phyloP scores from a whole-genome alignment of 345 rosid species.

The Corymbia maculata region DNA sequence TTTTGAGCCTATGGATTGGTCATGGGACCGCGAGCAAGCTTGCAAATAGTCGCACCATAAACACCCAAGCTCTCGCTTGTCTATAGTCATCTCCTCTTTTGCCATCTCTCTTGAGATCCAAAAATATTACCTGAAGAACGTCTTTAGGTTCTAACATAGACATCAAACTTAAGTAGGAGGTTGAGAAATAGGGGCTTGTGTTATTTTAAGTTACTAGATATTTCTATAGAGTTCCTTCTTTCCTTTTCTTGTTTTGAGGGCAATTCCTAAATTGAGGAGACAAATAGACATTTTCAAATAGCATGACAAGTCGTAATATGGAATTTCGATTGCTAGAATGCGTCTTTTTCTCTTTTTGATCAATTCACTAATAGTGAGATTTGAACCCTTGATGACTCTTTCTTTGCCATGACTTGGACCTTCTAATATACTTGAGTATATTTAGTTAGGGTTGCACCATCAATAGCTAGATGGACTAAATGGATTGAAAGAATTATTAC shows the following conservation, averaged over 20 bases:
- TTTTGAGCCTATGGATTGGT: background rate
- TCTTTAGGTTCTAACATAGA: background rate
- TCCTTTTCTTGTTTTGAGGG: background rate
- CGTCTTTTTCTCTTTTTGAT: background rate
- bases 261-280: background rate
- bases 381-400: accelerated
- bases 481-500: background rate
- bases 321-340: background rate
- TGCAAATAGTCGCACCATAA: background rate
- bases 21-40: too few relatives aligned
- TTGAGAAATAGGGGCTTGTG: background rate
- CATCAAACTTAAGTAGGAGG: background rate
- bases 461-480: background rate
- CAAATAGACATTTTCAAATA: background rate
- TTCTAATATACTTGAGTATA: background rate
- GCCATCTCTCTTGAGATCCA: background rate
- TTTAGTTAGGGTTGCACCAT: background rate
- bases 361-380: accelerated
- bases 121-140: background rate
- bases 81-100: background rate
- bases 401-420: accelerated
- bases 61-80: background rate
- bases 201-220: background rate
- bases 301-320: background rate
- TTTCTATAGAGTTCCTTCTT: background rate